Evolutionary conservation across 106 monocot genomes (phyloP), one percentile per base, ranked within the genome.

Genomic region (Dioscorea zingiberensis): DNA sequence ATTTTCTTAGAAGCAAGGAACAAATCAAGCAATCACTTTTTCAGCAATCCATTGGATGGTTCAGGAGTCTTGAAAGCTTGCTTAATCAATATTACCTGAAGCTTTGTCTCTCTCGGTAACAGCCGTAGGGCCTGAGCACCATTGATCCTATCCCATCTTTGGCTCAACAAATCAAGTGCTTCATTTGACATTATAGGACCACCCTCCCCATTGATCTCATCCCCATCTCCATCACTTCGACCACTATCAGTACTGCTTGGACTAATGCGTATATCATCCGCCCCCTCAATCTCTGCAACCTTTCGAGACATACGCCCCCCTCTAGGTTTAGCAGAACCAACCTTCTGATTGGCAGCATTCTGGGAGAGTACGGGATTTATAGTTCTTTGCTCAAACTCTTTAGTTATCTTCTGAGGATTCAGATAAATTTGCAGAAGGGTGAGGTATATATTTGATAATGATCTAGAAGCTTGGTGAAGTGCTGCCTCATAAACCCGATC

Each of bases 121-220:
- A 99, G 68, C 63, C 71, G 80, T 21, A 99, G 80, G 51, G 98
- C 93, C 73, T 99, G 93, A 67, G 93, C 81, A 64, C 98, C 98
- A 89, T 99, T 99, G 66, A 93, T 93, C 72, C 80, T 79, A 60
- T 99, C 98, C 98, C 98, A 99, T 72, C 86, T 81, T 67, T 81
- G 78, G 69, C 88, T 89, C 78, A 93, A 81, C 67, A 99, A 74
- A 68, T 99, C 84, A 61, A 99, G 77, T 51, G 89, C 89, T 54
- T 99, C 86, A 74, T 80, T 89, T 72, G 89, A 77, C 93, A 99
- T 99, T 68, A 85, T 76, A 66, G 80, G 77, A 60, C 77, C 90
- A 66, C 74, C 84, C 57, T 64, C 83, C 58, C 76, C 81, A 58
- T 47, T 84, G 28, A 64, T 27, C 22, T 90, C 90, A 71, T 99